These are phyloP conservation scores for Thelonectria olida DNA, from an alignment of 2,329 filamentous ascomycete genomes.

Conservation along the genomic window DNA sequence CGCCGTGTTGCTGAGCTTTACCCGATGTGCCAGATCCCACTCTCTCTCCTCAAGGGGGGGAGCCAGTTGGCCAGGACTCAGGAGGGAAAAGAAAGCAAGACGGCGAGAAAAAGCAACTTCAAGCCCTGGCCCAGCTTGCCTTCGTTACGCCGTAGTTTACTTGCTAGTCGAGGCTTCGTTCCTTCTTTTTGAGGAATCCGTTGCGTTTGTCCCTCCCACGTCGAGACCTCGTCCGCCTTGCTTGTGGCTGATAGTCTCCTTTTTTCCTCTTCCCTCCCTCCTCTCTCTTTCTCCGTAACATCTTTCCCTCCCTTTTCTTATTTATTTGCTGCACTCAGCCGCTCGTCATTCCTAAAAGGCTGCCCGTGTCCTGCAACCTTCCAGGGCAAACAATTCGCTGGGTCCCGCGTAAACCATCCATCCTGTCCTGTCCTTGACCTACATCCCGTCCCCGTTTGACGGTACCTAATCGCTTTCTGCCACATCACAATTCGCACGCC, in stretches of 20 bases:
- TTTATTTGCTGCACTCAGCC: slow-evolving; percentile 17
- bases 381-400: slow-evolving; percentile 28
- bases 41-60: slow-evolving; percentile 33
- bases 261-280: neutral
- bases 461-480: slow-evolving; percentile 41
- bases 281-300: slow-evolving; percentile 13
- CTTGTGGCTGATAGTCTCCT: slow-evolving; percentile 30
- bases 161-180: slow-evolving; percentile 36
- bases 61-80: neutral
- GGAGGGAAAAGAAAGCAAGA: neutral
- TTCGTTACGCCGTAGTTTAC: slow-evolving; percentile 34
- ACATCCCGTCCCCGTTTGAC: slow-evolving; percentile 17
- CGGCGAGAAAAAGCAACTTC: slow-evolving; percentile 37
- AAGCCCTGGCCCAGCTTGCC: slow-evolving; percentile 32
- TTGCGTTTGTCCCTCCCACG: slow-evolving; percentile 34
- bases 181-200: slow-evolving; percentile 36
- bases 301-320: slow-evolving; percentile 1
- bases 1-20: slow-evolving; percentile 28
- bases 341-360: slow-evolving; percentile 14
- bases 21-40: slow-evolving; percentile 41
- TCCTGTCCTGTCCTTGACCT: slow-evolving; percentile 11
- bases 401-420: slow-evolving; percentile 23
- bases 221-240: slow-evolving; percentile 28
- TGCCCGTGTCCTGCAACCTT: slow-evolving; percentile 21
- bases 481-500: slow-evolving; percentile 36